Evolutionary conservation across 2,329 filamentous ascomycete species (phyloP).

Genomic region (Talaromyces sp.): DNA sequence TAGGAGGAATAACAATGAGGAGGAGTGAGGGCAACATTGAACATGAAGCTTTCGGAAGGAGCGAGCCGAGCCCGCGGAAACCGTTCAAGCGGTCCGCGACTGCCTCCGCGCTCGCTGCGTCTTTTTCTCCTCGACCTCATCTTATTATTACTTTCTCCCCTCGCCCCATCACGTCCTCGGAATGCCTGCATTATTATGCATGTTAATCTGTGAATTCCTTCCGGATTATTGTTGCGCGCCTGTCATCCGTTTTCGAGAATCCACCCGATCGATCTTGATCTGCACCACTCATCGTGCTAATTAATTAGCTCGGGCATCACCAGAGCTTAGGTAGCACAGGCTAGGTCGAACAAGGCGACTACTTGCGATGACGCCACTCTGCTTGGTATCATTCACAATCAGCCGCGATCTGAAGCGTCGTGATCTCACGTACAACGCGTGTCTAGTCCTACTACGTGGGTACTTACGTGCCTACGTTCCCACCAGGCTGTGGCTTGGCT

Average conservation of each 20-base stretch:
- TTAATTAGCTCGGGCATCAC: not conserved
- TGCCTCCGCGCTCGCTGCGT: not conserved
- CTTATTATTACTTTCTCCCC: not conserved
- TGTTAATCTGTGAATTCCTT: not conserved
- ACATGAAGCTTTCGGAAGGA: conserved; percentile 6
- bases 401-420: not conserved
- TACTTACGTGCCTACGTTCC: not conserved
- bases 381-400: not conserved
- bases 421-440: not conserved
- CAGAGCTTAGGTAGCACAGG: not conserved
- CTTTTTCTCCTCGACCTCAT: not conserved
- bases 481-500: conserved; percentile 4
- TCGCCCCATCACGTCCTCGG: not conserved
- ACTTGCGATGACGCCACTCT: not conserved
- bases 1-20: no score
- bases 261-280: not conserved
- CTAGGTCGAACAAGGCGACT: not conserved
- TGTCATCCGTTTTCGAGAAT: not conserved
- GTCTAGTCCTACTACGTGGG: not conserved
- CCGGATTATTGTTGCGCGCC: not conserved
- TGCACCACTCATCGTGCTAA: not conserved
- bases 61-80: conserved; percentile 3
- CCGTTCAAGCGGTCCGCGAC: not conserved
- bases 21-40: not conserved
- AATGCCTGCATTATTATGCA: not conserved